Evolutionary conservation across 1,284 basidiomycete species (phyloP).

Genomic region (Heterobasidion parviporum): DNA sequence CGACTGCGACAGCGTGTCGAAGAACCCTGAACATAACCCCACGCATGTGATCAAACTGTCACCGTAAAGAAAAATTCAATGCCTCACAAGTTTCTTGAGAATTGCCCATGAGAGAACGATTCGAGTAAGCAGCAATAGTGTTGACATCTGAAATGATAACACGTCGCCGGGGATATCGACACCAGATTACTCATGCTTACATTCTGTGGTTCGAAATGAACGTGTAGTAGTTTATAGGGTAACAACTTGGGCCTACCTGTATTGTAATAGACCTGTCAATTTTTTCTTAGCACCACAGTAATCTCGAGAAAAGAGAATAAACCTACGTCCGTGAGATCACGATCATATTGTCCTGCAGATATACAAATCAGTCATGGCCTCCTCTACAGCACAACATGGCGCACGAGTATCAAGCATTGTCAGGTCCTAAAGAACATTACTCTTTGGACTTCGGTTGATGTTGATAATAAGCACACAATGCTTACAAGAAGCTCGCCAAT

Average conservation of each 20-base stretch:
- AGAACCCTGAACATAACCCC: conserved; percentile 35
- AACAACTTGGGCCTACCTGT: conserved; percentile 25
- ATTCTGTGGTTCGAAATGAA: conserved; percentile 15
- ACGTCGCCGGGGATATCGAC: not conserved
- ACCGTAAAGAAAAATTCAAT: not conserved
- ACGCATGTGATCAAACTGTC: not conserved
- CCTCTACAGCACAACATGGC: conserved; percentile 7
- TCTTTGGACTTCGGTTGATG: not conserved
- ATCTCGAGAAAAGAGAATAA: not conserved
- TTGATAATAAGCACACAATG: not conserved
- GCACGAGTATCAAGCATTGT: conserved; percentile 57
- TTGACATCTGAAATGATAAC: conserved; percentile 27
- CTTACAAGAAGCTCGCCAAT: conserved; percentile 45
- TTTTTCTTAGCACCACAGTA: not conserved
- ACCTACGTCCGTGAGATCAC: conserved; percentile 51
- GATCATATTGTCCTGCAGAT: conserved; percentile 46
- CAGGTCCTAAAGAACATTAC: conserved; percentile 28
- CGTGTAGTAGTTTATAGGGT: not conserved
- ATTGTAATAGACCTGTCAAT: conserved; percentile 46
- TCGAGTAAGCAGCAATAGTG: conserved; percentile 32
- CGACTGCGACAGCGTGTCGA: conserved; percentile 38
- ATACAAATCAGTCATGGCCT: not conserved
- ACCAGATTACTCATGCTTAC: conserved; percentile 12
- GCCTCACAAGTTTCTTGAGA: conserved; percentile 46
- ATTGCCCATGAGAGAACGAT: conserved; percentile 49